phyloP scores from a whole-genome alignment of 2,329 filamentous ascomycete species.

The Albophoma yamanashiensis region DNA sequence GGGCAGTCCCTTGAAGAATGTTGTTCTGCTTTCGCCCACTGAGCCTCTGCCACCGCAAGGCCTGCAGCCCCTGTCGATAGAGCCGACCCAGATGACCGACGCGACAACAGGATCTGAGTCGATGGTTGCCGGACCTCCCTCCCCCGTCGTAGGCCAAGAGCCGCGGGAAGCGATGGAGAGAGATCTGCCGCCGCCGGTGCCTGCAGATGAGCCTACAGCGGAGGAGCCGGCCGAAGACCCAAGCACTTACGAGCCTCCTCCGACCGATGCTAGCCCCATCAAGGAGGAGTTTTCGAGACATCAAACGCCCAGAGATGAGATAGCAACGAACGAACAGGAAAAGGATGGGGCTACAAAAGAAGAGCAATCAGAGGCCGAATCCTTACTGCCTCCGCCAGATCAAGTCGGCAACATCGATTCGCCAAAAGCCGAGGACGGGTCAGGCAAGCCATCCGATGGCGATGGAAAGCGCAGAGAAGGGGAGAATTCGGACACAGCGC shows the following conservation, averaged over 20 bases:
- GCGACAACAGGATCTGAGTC: slow-evolving; percentile 10
- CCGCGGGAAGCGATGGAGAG: slow-evolving; percentile 14
- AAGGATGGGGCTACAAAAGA: background rate
- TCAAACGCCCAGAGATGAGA: background rate
- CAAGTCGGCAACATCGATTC: slow-evolving; percentile 29
- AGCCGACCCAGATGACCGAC: background rate
- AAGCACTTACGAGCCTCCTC: background rate
- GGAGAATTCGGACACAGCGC: slow-evolving; percentile 7
- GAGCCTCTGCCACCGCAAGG: slow-evolving; percentile 15
- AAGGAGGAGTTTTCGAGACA: background rate
- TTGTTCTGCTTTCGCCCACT: slow-evolving; percentile 34
- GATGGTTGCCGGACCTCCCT: slow-evolving; percentile 18
- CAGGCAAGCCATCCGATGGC: slow-evolving; percentile 11
- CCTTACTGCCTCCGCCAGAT: slow-evolving; percentile 24
- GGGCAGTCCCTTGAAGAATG: slow-evolving; percentile 43
- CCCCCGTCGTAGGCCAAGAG: slow-evolving; percentile 18
- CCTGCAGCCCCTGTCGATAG: background rate
- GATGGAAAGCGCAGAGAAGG: slow-evolving; percentile 16
- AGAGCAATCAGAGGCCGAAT: slow-evolving; percentile 3
- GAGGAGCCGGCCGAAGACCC: background rate
- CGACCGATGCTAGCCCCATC: background rate
- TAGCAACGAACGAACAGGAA: background rate
- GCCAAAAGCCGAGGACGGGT: slow-evolving; percentile 17
- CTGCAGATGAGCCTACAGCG: slow-evolving; percentile 1
- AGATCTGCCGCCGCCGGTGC: slow-evolving; percentile 13